phyloP scores from a whole-genome alignment of 192 early-diverging fungal genomes.

The Gamsiella multidivaricata region DNA sequence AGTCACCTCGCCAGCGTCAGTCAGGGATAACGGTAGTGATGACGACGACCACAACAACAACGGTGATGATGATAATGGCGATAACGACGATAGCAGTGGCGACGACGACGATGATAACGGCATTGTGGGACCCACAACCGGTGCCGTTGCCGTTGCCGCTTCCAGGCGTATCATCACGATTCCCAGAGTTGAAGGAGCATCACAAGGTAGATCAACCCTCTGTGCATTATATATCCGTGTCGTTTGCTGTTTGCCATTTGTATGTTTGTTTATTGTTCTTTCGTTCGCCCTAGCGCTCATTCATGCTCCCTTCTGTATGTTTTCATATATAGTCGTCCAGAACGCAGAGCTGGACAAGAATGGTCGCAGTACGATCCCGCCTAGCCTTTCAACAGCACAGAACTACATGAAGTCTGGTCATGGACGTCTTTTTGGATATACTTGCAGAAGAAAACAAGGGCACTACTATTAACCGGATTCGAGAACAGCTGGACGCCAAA shows the following conservation, averaged over 20 bases:
- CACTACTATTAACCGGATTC: too few species aligned
- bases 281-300: not conserved
- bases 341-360: not conserved
- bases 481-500: too few species aligned
- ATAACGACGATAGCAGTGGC: too few species aligned
- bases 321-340: not conserved
- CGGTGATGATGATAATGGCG: not conserved
- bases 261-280: not conserved
- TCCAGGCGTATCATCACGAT: not conserved
- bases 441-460: too few species aligned
- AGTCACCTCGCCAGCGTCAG: not conserved
- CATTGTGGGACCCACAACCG: not conserved
- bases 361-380: conserved; percentile 5
- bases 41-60: not conserved
- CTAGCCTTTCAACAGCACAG: conserved; percentile 1
- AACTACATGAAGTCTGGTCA: conserved; percentile 6
- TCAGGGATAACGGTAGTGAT: not conserved
- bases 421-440: too few species aligned
- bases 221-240: not conserved
- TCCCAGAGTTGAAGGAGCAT: not conserved
- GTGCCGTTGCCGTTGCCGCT: not conserved
- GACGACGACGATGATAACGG: too few species aligned
- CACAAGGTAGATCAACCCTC: too few species aligned
- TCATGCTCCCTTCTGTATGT: too few species aligned
- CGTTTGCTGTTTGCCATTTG: too few species aligned